Conservation (phyloP, 805 yeast species). For the Yarrowia sp. region DNA sequence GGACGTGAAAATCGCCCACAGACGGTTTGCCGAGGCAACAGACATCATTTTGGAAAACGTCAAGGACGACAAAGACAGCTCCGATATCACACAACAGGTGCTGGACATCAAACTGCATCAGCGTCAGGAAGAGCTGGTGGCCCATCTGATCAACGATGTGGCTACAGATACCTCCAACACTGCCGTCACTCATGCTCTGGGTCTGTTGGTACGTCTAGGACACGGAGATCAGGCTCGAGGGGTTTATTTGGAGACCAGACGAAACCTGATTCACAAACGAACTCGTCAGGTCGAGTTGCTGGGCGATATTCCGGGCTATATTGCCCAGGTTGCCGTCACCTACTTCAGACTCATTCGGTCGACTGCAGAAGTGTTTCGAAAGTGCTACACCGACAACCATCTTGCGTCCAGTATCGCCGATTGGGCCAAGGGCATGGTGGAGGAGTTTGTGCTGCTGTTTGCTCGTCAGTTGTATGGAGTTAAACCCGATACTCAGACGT, state of each 20-base stretch:
- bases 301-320: constrained; percentile 52
- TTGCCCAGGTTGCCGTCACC: constrained; percentile 60
- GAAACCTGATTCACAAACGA: constrained; percentile 47
- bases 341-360: constrained; percentile 58
- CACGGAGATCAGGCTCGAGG: constrained; percentile 49
- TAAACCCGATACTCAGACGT: constrained; percentile 49
- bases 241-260: constrained; percentile 48
- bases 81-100: constrained; percentile 29
- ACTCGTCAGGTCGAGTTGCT: constrained; percentile 51
- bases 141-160: constrained; percentile 40
- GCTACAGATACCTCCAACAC: constrained; percentile 36
- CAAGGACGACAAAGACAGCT: constrained; percentile 25
- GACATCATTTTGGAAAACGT: constrained; percentile 32
- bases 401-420: constrained; percentile 62
- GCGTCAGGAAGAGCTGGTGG: constrained; percentile 33
- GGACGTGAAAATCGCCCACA: constrained; percentile 63
- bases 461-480: constrained; percentile 67
- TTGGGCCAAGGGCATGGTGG: constrained; percentile 69
- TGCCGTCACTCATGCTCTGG: constrained; percentile 32
- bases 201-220: constrained; percentile 43
- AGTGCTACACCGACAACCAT: constrained; percentile 45
- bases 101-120: constrained; percentile 32
- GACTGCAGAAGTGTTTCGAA: constrained; percentile 45
- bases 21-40: constrained; percentile 48
- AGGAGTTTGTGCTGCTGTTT: constrained; percentile 55